Evolutionary conservation across 371 early-diverging fungal genomes (phyloP), one percentile per base, ranked within the genome.

Genomic region (Saksenaea vasiformis): DNA sequence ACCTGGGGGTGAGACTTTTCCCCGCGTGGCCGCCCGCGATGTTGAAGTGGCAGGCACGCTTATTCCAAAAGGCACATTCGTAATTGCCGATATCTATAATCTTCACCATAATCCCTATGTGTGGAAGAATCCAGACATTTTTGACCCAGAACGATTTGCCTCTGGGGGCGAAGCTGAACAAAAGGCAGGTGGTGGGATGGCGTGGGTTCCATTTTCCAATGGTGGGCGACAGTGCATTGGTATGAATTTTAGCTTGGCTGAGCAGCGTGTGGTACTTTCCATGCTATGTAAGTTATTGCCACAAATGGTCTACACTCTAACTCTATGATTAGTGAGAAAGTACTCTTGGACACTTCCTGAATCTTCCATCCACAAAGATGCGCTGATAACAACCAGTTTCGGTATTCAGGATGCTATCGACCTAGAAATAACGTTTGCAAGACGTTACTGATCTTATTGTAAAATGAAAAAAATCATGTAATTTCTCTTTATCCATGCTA

Each of bases 201-300:
- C 77, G 3, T 84, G 69, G 68, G 53, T 83, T 3, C 77, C 84
- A 3, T 84, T 84, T 55, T 69, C 76, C 58, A 64, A 67, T 17
- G 82, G 83, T n/a, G 58, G 67, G 7, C 68, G 84, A 56, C 66
- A 76, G 61, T 85, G 84, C 60, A 76, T 82, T 44, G 86, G 83
- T 15, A 74, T 76, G 73, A 75, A 83, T 41, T 83, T 85, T 62
- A 70, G 77, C 0, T 51, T 85, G 57, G 64, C 76, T 14, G 80
- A 81, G 28, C 83, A 80, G 62, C 73, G 79, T 14, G 64, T 85
- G 5, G 37, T 80, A 4, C 66, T 82, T 28, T 60, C 75, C 14
- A 70, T 80, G 70, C 54, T 85, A n/a, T 57, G 67, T 67, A 58
- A 62, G 67, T 62, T 7, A 11, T 14, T 9, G 8, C 24, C 13